A percentile compares a stretch with the other conserved stretches of the same genome.
These are phyloP conservation scores for Aspergillus sparsus DNA, from an alignment of 495 filamentous ascomycete species.

Conservation along the genomic window DNA sequence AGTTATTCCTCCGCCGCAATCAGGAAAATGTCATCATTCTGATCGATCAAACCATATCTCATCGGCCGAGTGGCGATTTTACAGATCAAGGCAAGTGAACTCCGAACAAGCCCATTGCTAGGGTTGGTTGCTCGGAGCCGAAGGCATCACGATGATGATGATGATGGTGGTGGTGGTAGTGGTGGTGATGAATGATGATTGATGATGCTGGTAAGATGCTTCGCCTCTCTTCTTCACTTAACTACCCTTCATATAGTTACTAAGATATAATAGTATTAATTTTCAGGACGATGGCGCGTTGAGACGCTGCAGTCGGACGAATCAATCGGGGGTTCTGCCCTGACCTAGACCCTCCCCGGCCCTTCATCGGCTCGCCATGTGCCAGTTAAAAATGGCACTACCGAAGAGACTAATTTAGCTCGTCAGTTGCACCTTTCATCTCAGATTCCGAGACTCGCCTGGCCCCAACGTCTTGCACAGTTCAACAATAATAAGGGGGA, in stretches of 20 bases:
- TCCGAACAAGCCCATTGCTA: too few relatives aligned
- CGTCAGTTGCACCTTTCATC: constrained; percentile 1
- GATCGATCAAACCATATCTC: constrained; percentile 1
- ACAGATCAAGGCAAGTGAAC: too few relatives aligned
- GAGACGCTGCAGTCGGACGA: constrained; percentile 10
- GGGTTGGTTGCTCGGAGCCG: constrained; percentile 15
- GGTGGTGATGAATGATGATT: not conserved
- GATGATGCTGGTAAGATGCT: not conserved
- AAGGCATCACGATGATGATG: not conserved
- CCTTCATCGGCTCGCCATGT: constrained; percentile 14
- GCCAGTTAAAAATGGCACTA: constrained; percentile 18
- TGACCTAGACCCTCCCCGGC: constrained; percentile 11
- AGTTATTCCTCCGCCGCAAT: constrained; percentile 1
- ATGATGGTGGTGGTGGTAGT: not conserved
- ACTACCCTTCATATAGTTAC: not conserved
- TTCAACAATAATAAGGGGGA: too few relatives aligned
- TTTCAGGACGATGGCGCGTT: not conserved
- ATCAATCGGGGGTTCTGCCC: constrained; percentile 8
- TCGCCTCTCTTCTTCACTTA: not conserved
- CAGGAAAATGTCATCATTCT: not conserved
- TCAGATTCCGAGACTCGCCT: constrained; percentile 13
- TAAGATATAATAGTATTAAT: not conserved
- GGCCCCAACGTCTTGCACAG: constrained; percentile 1
- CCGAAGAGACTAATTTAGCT: constrained; percentile 20
- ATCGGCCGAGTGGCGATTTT: not conserved